Evolutionary conservation across 768 basidiomycete genomes (phyloP).

Genomic region (Hygrocybe punicea): DNA sequence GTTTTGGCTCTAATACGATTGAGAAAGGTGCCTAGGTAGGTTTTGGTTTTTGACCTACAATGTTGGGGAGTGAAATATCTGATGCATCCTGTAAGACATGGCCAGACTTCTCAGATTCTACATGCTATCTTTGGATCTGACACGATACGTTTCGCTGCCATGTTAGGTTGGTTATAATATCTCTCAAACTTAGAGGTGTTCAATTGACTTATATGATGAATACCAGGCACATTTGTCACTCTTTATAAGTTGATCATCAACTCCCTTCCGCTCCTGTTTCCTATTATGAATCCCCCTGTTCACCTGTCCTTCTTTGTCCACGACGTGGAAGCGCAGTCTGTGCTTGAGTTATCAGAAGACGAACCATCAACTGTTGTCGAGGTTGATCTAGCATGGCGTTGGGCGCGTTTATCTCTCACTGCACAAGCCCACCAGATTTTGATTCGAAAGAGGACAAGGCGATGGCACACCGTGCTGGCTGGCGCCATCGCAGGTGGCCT

Average conservation of each 20-base stretch:
- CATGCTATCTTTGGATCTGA: slow-evolving; percentile 84
- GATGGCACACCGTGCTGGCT: slow-evolving; percentile 80
- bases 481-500: slow-evolving; percentile 71
- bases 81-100: slow-evolving; percentile 41
- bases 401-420: slow-evolving; percentile 56
- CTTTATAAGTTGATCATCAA: slow-evolving; percentile 81
- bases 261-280: slow-evolving; percentile 67
- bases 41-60: not conserved
- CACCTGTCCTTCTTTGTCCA: not conserved
- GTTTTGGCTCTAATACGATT: slow-evolving; percentile 74
- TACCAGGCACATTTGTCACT: slow-evolving; percentile 65
- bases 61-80: not conserved
- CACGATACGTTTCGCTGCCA: slow-evolving; percentile 78
- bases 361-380: slow-evolving; percentile 21
- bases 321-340: not conserved
- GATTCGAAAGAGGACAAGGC: slow-evolving; percentile 60
- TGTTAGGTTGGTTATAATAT: slow-evolving; percentile 61
- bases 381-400: slow-evolving; percentile 35
- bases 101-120: slow-evolving; percentile 62
- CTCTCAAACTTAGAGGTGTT: not conserved
- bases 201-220: not conserved
- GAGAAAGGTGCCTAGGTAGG: slow-evolving; percentile 63
- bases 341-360: not conserved
- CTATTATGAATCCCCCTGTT: slow-evolving; percentile 37
- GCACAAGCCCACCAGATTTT: slow-evolving; percentile 61